Percentiles rank a stretch among this genome's conserved stretches.
phyloP scores from a whole-genome alignment of 805 yeast genomes.

The Kazachstania bromeliacearum region DNA sequence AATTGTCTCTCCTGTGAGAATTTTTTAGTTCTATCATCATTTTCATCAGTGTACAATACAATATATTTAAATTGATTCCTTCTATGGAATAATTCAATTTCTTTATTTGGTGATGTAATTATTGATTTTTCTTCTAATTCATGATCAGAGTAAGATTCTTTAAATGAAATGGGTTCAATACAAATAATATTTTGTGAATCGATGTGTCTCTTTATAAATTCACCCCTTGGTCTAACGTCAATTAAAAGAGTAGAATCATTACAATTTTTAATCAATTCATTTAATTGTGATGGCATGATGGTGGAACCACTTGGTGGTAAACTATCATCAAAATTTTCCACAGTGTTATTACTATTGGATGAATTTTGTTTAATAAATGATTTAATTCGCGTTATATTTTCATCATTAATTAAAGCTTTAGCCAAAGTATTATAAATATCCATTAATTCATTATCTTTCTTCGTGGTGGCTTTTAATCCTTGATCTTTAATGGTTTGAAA shows the following conservation, averaged over 20 bases:
- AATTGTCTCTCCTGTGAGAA: conserved; percentile 13
- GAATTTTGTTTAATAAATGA: conserved; percentile 5
- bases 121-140: conserved; percentile 59
- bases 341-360: no score
- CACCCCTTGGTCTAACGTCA: conserved; percentile 57
- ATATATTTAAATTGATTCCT: conserved; percentile 52
- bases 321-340: not conserved
- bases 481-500: conserved; percentile 17
- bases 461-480: conserved; percentile 10
- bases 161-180: conserved; percentile 61
- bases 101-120: conserved; percentile 46
- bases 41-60: conserved; percentile 40
- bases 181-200: conserved; percentile 50
- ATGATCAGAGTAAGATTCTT: conserved; percentile 43
- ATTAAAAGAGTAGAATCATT: conserved; percentile 41
- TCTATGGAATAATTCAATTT: conserved; percentile 42
- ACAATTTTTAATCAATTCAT: conserved; percentile 9
- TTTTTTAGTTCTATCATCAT: conserved; percentile 5
- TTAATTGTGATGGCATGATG: conserved; percentile 9
- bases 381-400: conserved; percentile 22
- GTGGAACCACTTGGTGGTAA: conserved; percentile 8
- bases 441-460: conserved; percentile 18
- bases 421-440: conserved; percentile 28
- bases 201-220: conserved; percentile 57
- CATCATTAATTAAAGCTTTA: conserved; percentile 23